Base-by-base conservation (phyloP, 1,139 yeast genomes). In the Scheffersomyces titani region DNA sequence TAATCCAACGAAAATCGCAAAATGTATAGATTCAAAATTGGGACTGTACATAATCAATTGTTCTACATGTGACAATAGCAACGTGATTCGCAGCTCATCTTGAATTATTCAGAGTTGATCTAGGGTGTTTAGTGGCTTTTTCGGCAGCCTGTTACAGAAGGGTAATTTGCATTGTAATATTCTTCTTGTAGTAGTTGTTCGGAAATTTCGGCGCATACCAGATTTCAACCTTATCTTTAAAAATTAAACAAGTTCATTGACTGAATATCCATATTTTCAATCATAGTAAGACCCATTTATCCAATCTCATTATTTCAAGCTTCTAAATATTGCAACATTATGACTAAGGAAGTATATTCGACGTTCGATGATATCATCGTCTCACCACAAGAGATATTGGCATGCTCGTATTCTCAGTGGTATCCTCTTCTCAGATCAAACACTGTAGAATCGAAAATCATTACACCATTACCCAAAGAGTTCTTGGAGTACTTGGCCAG, bases 391-490 rank as follows among this genome's bases (percentile, higher is more conserved):
- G 91, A 90, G 51, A 75, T 93, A 4, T 68, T 85, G 53, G 83
- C 84, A 68, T 92, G 97, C 67, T 75, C 85, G 19, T 92, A 85
- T 67, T 88, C 96, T 0, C 65, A 74, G 13, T 94, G 99, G 99
- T 84, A 88, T 63, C 68, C 75, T 1, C 67, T 71, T 53, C 90
- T 90, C 69, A 73, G 77, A 54, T 68, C 74, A 1, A 73, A 85
- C 59, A 72, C 83, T 0, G 85, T 67, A 84, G 80, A 82, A 53
- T 76, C 91, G 0, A 71, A 75, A 44, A 78, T 92, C 6, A 70
- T 93, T 30, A 77, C 73, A 55, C 92, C 96, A 0, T 69, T 92
- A 5, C 96, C 97, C 0, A 64, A 72, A 30, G 78, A 75, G 21
- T 94, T 94, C 67, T 70, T 92, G 2, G 83, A 85, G 11, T 94